Base-by-base conservation (phyloP, 2,329 filamentous ascomycete species). In the Diaporthe vexans region DNA sequence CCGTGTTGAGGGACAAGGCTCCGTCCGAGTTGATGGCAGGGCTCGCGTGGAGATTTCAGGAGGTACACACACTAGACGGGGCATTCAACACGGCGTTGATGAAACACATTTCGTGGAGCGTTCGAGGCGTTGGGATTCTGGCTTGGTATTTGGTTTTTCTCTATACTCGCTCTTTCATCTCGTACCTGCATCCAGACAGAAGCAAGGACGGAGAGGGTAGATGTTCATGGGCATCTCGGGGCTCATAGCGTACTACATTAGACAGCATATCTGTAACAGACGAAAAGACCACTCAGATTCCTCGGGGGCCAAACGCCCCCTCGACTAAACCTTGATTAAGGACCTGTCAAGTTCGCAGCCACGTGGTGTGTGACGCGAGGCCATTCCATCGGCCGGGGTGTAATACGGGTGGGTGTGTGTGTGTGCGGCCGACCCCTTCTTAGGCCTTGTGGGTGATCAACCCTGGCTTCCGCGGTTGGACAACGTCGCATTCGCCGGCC, bases 131-230 rank as follows among this genome's bases (percentile, higher is more conserved):
- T 72, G 63, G 63, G 54, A 40, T 54, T 52, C 29, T n/a, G 13
- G 33, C 48, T 54, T 68, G 63, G 35, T 40, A 29, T 29, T 52
- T 51, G 24, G 19, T 11, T 51, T 48, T 48, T 21, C 19, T 48
- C 19, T 52, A 11, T 37, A 9, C 40, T 43, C 5, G 13, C 15
- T 43, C 6, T 13, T 26, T 69, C 24, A 54, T 68, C 40, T 68
- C 63, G 63, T 68, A 68, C 46, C 46, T 68, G 63, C 63, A 68
- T 68, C 63, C 63, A 68, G 63, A 68, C 63, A 68, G 63, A 40
- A 52, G 46, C 46, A 54, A 68, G 63, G 48, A 68, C 29, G 21
- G 37, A 29, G 59, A 43, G 37, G 43, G 19, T 15, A 19, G 40
- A 43, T 17, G 40, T 43, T 19, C 2, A 29, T 37, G 29, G 4